Evolutionary conservation across 1,284 basidiomycete genomes (phyloP).

Genomic region (Neonothopanus nambi): DNA sequence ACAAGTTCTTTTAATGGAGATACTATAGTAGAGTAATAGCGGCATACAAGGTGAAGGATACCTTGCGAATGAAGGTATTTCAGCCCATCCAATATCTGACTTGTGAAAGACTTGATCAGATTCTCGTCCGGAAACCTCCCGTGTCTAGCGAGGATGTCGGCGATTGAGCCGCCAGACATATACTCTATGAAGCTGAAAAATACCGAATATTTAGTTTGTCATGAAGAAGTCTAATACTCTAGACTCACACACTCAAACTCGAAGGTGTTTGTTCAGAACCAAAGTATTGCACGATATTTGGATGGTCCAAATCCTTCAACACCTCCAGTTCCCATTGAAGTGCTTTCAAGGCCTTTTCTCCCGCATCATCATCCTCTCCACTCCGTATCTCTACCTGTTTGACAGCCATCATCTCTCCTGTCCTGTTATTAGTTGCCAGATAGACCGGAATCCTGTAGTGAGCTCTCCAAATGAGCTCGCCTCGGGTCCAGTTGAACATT

Average conservation of each 20-base stretch:
- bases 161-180: slow-evolving; percentile 77
- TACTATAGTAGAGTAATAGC: background rate
- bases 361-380: slow-evolving; percentile 84
- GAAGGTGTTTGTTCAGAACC: slow-evolving; percentile 78
- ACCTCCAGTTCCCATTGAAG: slow-evolving; percentile 57
- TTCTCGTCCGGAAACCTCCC: slow-evolving; percentile 64
- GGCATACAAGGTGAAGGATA: slow-evolving; percentile 66
- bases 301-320: slow-evolving; percentile 82
- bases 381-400: slow-evolving; percentile 97
- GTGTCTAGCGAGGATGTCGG: slow-evolving; percentile 61
- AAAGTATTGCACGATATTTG: slow-evolving; percentile 84
- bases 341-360: slow-evolving; percentile 71
- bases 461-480: slow-evolving; percentile 95
- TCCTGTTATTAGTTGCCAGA: slow-evolving; percentile 95
- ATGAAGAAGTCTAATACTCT: background rate
- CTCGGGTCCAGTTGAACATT: slow-evolving; percentile 99
- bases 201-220: background rate
- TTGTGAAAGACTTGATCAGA: slow-evolving; percentile 67
- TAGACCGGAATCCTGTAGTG: slow-evolving; percentile 94
- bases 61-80: slow-evolving; percentile 72
- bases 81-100: slow-evolving; percentile 72
- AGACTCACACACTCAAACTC: slow-evolving; percentile 70
- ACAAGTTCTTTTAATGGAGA: background rate
- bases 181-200: slow-evolving; percentile 61
- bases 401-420: slow-evolving; percentile 99